phyloP scores from a whole-genome alignment of 1,284 basidiomycete genomes.

The Trichosporon sp. region DNA sequence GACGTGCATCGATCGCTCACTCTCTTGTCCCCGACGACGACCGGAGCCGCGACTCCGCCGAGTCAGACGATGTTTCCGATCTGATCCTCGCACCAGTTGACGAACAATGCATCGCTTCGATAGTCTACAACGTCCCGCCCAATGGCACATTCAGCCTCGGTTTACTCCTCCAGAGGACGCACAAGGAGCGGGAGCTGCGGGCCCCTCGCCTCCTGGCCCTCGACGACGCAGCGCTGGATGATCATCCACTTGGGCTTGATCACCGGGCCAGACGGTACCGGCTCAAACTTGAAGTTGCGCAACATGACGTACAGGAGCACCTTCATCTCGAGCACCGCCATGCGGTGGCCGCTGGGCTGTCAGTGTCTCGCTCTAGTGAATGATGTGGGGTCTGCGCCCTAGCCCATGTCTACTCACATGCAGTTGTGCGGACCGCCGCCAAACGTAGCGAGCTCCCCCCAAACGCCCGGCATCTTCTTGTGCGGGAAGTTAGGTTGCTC shows the following conservation, averaged over 20 bases:
- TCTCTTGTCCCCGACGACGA: neutral
- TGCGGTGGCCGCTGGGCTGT: conserved; percentile 61
- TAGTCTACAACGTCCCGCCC: conserved; percentile 1
- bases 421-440: conserved; percentile 20
- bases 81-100: neutral
- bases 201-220: conserved; percentile 51
- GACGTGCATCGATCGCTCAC: no score
- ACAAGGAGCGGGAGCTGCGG: conserved; percentile 52
- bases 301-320: conserved; percentile 63
- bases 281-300: conserved; percentile 62
- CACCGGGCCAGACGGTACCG: conserved; percentile 37
- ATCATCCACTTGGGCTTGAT: conserved; percentile 50
- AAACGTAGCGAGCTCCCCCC: conserved; percentile 59
- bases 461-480: conserved; percentile 58
- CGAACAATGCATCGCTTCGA: conserved; percentile 5
- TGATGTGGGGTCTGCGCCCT: no score
- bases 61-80: neutral
- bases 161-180: neutral
- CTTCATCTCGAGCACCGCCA: conserved; percentile 67
- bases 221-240: conserved; percentile 52
- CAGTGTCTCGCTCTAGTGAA: neutral
- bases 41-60: neutral
- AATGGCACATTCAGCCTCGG: neutral
- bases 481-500: conserved; percentile 25
- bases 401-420: conserved; percentile 23